phyloP scores from a whole-genome alignment of 768 basidiomycete species.

The Rhodotorula diobovata region DNA sequence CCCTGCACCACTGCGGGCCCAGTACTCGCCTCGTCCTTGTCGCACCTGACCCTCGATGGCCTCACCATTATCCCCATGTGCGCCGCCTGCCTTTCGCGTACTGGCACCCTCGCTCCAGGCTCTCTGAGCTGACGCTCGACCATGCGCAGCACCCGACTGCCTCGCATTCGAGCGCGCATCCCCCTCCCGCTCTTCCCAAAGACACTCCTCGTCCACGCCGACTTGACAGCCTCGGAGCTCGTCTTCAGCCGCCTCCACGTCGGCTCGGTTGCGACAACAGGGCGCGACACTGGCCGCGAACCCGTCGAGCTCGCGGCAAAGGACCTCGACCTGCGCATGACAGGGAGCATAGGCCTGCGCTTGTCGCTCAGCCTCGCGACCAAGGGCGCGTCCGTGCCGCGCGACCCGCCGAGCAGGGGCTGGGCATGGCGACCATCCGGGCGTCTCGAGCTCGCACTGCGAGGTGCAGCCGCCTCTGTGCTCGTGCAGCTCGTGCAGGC shows the following conservation, averaged over 20 bases:
- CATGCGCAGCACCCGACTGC: conserved; percentile 14
- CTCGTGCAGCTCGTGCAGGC: not conserved
- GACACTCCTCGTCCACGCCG: not conserved
- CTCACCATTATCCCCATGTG: conserved; percentile 22
- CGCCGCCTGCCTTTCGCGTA: not conserved
- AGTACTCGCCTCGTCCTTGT: not conserved
- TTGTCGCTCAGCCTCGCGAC: not conserved
- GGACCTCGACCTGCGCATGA: conserved; percentile 11
- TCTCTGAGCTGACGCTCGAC: not conserved
- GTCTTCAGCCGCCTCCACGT: conserved; percentile 8
- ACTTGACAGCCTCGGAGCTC: conserved; percentile 14
- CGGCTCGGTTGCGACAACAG: not conserved
- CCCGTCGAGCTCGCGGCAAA: conserved; percentile 1
- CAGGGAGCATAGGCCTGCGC: conserved; percentile 6
- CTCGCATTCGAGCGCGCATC: conserved; percentile 6
- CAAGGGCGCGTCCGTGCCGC: not conserved
- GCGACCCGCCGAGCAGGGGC: not conserved
- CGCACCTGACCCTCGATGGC: conserved; percentile 12
- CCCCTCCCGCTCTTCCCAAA: not conserved
- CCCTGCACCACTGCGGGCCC: conserved; percentile 1
- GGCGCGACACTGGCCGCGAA: conserved; percentile 5
- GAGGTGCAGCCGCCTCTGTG: not conserved
- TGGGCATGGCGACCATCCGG: not conserved
- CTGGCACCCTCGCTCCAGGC: no score
- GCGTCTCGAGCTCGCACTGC: conserved; percentile 5